phyloP scores from a whole-genome alignment of 1,284 basidiomycete genomes.

The Ustilago xerochloae region DNA sequence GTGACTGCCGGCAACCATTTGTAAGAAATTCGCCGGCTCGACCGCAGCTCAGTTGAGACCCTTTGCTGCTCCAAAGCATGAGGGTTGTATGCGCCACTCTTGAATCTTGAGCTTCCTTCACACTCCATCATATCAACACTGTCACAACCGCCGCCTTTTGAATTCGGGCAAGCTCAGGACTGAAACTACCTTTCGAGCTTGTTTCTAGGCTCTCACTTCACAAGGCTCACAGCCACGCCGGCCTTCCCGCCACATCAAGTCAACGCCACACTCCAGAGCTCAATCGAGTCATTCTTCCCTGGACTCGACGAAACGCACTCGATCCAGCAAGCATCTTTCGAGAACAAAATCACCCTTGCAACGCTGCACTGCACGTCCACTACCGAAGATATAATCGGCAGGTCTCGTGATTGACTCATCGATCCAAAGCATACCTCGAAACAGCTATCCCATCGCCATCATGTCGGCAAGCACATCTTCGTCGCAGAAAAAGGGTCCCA shows the following conservation, averaged over 20 bases:
- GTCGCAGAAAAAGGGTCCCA: constrained; percentile 34
- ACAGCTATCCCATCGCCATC: not conserved
- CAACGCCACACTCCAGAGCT: not conserved
- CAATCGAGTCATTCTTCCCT: not conserved
- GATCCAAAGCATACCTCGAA: not conserved
- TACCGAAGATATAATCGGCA: no score
- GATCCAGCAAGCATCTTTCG: no score
- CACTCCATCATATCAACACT: not conserved
- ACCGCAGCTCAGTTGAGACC: not conserved
- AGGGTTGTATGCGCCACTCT: not conserved
- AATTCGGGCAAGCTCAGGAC: not conserved
- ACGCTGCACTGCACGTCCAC: not conserved
- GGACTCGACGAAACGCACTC: no score
- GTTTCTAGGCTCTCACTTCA: not conserved
- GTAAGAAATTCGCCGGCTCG: not conserved
- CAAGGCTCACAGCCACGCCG: no score
- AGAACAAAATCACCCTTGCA: no score
- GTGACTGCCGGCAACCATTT: not conserved
- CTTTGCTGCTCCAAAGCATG: not conserved
- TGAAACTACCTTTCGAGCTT: not conserved
- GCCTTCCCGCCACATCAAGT: no score
- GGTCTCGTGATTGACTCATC: no score
- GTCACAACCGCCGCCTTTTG: not conserved
- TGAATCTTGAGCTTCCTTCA: not conserved
- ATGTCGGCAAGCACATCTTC: constrained; percentile 24